Evolutionary conservation across 495 filamentous ascomycete species (phyloP).

Genomic region (Sphaerosporella brunnea): DNA sequence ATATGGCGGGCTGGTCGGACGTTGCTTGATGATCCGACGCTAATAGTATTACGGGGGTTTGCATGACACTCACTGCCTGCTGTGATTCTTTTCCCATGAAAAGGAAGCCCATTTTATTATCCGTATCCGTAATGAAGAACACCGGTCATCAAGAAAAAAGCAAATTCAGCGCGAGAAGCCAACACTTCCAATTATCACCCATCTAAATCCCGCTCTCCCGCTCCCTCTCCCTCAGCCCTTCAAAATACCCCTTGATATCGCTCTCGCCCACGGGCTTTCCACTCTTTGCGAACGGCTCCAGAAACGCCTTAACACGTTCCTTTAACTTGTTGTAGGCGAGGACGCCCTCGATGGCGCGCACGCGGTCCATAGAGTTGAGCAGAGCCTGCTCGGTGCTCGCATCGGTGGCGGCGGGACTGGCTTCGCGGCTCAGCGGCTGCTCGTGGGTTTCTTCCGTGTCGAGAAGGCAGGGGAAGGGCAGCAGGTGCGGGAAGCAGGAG

Average conservation of each 20-base stretch:
- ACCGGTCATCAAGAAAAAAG: too few relatives aligned
- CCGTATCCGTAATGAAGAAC: too few relatives aligned
- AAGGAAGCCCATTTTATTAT: too few relatives aligned
- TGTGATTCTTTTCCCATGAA: too few relatives aligned
- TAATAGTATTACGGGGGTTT: too few relatives aligned
- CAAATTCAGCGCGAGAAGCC: too few relatives aligned
- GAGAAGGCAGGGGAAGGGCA: conserved; percentile 54
- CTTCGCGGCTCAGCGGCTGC: conserved; percentile 46
- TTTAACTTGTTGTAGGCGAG: conserved; percentile 94
- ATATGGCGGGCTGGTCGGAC: too few relatives aligned
- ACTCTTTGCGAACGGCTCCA: conserved; percentile 82
- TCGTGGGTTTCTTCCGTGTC: conserved; percentile 90
- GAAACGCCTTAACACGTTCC: conserved; percentile 80
- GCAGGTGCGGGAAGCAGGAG: conserved; percentile 56
- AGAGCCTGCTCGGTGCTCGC: conserved; percentile 82
- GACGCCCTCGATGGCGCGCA: conserved; percentile 84
- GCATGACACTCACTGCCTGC: too few relatives aligned
- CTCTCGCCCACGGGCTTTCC: conserved; percentile 73
- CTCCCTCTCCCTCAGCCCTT: conserved; percentile 45
- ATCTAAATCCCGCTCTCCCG: too few relatives aligned
- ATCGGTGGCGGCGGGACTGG: conserved; percentile 48
- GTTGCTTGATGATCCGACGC: too few relatives aligned
- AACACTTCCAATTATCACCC: too few relatives aligned
- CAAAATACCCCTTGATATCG: conserved; percentile 92
- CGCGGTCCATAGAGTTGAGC: conserved; percentile 73